Conservation (phyloP, 2,329 filamentous ascomycete genomes). For the Zasmidium citrigriseum region DNA sequence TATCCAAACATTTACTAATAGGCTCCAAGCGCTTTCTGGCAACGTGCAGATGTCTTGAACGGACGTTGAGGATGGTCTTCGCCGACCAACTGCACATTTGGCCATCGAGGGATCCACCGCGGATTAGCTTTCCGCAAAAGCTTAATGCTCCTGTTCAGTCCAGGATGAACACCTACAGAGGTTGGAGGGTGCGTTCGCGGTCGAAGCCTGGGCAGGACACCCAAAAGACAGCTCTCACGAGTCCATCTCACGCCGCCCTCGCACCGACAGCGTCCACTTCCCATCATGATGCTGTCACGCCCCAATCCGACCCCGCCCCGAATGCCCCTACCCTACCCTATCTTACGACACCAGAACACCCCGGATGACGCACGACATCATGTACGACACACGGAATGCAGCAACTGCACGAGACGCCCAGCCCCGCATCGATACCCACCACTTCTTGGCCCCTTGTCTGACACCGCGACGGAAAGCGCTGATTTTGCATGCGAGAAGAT, state of each 20-base stretch:
- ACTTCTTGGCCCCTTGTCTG: conserved; percentile 12
- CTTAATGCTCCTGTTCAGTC: neutral
- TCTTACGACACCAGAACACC: neutral
- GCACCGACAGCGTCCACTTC: neutral
- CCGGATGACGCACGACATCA: conserved; percentile 5
- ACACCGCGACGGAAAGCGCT: conserved; percentile 3
- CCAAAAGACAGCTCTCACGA: neutral
- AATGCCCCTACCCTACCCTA: neutral
- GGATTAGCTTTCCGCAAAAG: neutral
- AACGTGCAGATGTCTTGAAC: conserved; percentile 5
- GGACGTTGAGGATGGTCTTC: neutral
- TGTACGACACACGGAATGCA: conserved; percentile 5
- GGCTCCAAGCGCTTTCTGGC: conserved; percentile 1
- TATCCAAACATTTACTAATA: conserved; percentile 10
- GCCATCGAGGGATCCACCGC: neutral
- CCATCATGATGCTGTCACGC: neutral
- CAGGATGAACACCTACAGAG: neutral
- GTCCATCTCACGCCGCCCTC: neutral
- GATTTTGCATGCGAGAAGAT: neutral
- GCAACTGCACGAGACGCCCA: neutral
- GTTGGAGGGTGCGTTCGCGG: neutral
- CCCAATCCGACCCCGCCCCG: neutral
- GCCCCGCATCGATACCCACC: conserved; percentile 21
- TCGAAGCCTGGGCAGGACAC: neutral
- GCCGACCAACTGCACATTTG: neutral